Evolutionary conservation across 1,284 basidiomycete species (phyloP).

Genomic region (Apiotrichum mycotoxinovorans): DNA sequence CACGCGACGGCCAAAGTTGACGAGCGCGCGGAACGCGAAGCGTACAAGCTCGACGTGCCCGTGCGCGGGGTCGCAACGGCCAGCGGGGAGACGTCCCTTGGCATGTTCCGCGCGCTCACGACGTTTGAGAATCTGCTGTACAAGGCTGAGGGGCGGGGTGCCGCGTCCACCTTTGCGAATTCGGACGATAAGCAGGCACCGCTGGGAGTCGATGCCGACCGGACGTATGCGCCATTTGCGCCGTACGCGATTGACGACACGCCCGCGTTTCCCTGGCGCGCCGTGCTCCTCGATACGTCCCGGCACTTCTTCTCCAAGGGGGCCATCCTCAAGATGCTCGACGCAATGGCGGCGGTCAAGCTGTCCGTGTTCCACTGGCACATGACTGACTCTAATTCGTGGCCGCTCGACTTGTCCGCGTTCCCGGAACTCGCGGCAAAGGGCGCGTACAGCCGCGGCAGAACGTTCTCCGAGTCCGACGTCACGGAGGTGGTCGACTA

Average conservation of each 20-base stretch:
- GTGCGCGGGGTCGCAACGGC: not conserved
- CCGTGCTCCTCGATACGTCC: conserved; percentile 75
- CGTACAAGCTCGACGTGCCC: conserved; percentile 21
- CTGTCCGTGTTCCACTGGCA: conserved; percentile 60
- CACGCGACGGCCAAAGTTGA: not conserved
- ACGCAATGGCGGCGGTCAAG: conserved; percentile 84
- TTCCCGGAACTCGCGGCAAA: conserved; percentile 61
- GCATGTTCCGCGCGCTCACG: conserved; percentile 68
- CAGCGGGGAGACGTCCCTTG: not conserved
- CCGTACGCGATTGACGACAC: conserved; percentile 49
- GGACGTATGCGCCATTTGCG: conserved; percentile 27
- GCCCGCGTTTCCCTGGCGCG: conserved; percentile 56
- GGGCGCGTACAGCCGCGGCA: conserved; percentile 67
- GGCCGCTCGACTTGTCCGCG: conserved; percentile 61
- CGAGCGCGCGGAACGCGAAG: conserved; percentile 11
- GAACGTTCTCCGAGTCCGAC: conserved; percentile 61
- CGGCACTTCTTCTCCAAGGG: conserved; percentile 10
- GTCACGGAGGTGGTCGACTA: conserved; percentile 64
- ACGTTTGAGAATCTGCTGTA: conserved; percentile 71
- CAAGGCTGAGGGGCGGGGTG: conserved; percentile 3
- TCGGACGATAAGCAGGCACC: not conserved
- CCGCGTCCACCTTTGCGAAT: not conserved
- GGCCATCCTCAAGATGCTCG: conserved; percentile 55
- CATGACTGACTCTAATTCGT: conserved; percentile 51
- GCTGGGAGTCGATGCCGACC: not conserved